Base-by-base conservation (phyloP, 1,284 basidiomycete species). In the Moniliophthora roreri region DNA sequence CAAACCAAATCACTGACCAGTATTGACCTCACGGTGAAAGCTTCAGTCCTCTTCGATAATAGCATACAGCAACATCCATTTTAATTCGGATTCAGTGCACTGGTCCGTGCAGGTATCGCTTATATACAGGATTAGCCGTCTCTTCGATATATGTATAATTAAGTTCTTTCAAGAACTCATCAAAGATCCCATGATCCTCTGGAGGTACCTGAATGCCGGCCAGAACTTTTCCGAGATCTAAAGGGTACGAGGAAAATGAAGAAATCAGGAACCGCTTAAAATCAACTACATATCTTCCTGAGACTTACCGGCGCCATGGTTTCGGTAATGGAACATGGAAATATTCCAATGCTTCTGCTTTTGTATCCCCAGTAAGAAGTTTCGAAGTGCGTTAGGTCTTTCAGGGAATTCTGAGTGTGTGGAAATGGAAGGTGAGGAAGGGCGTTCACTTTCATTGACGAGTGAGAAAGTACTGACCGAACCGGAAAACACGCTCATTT, bases 261-360 rank as follows among this genome's bases (percentile, higher is more conserved):
- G 50, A 37, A 52, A 40, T 48, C 56, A 35, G 63, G 37, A 20
- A 16, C 21, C 24, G 50, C 40, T 55, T 38, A 41, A n/a, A 23
- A 51, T 15, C 35, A 26, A 45, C 58, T 13, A 34, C 32, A 20
- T 50, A 38, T 6, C 15, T 18, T 28, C n/a, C n/a, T n/a, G n/a
- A 56, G 7, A 76, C 84, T 58, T 63, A 91, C 93, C 93, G 63
- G 89, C 94, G 28, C 96, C 96, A 62, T 99, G 95, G 69, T 98
- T 98, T 54, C 96, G 82, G 72, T 99, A 99, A 69, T 99, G 97
- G 77, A 98, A 99, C 57, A 99, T 71, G 1, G 93, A 91, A 50
- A 99, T 93, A 71, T 97, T 98, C 94, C 95, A 98, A 13, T 86
- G 28, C 11, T 32, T 32, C 28, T 88, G 26, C 82, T 78, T 48